Conservation (phyloP, 805 yeast species). For the Starmera caribaea region DNA sequence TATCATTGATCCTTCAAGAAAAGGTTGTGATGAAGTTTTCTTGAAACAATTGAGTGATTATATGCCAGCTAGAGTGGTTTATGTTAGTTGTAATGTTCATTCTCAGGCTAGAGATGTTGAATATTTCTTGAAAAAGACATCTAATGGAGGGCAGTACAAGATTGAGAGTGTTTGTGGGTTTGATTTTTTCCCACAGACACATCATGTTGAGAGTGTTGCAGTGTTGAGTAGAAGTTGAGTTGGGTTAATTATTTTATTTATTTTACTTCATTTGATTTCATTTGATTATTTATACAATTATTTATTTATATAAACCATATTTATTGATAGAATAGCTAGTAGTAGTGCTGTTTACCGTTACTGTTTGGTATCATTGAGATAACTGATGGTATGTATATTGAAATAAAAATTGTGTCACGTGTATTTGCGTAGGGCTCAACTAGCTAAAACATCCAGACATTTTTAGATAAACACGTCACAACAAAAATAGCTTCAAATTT, state of each 20-base stretch:
- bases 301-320: background rate
- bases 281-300: background rate
- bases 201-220: conserved; percentile 85
- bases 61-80: conserved; percentile 81
- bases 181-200: conserved; percentile 94
- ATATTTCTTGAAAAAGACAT: conserved; percentile 62
- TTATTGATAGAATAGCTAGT: background rate
- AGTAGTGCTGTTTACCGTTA: too few relatives aligned
- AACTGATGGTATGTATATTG: too few relatives aligned
- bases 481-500: too few relatives aligned
- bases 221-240: conserved; percentile 37
- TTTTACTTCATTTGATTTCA: background rate
- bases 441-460: background rate
- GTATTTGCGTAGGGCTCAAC: too few relatives aligned
- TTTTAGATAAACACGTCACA: background rate
- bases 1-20: conserved; percentile 93
- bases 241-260: background rate
- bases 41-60: conserved; percentile 77
- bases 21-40: conserved; percentile 89
- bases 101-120: conserved; percentile 94
- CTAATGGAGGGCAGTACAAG: conserved; percentile 49
- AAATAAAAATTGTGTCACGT: too few relatives aligned
- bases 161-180: conserved; percentile 87
- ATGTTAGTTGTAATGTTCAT: conserved; percentile 94
- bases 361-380: too few relatives aligned